Base-by-base conservation (phyloP, 768 basidiomycete species). In the Crassisporium funariophilum region DNA sequence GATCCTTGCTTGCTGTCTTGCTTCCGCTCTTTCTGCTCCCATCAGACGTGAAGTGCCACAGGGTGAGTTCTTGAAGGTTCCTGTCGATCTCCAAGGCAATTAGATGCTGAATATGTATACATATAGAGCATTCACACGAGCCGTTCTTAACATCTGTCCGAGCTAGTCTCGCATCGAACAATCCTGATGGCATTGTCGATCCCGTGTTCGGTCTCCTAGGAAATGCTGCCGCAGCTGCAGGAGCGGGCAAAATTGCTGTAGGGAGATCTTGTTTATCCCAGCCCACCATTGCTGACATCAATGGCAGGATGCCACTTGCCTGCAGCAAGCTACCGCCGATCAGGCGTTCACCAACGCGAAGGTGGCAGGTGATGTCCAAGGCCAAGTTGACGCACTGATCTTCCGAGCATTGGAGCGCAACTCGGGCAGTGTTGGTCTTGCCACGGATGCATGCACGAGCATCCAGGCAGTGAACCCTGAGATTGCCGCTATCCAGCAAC, bases 301-400 rank as follows among this genome's bases (percentile, higher is more conserved):
- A n/a, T 16, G 23, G 5, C 43, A 81, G 76, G 76, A 84, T 55
- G 61, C 77, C 7, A 78, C 75, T 44, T 86, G 84, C 60, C 71
- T 86, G 15, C 83, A 85, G 57, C 81, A 83, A 68, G 80, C 78
- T 0, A 78, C 75, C 5, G 82, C 82, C 36, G 82, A 85, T 56
- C 82, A 80, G 58, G 84, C 84, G 0, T 88, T 86, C 69, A 83
- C 83, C 24, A 86, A 86, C 59, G 83, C 84, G 34, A 86, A 86
- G 62, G 78, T 80, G 10, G 75, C 73, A 2, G 74, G 75, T 12
- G 76, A 84, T 57, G 66, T 84, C 35, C 64, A 74, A 19, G 82
- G 81, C 21, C 72, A 74, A 70, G 75, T 79, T 21, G 72, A 69
- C 48, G 83, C 84, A 4, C 61, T 88, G 54, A 78, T 81, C 50